Evolutionary conservation across 129 eudicot species (phyloP).

Genomic region (Ambrosia artemisiifolia): DNA sequence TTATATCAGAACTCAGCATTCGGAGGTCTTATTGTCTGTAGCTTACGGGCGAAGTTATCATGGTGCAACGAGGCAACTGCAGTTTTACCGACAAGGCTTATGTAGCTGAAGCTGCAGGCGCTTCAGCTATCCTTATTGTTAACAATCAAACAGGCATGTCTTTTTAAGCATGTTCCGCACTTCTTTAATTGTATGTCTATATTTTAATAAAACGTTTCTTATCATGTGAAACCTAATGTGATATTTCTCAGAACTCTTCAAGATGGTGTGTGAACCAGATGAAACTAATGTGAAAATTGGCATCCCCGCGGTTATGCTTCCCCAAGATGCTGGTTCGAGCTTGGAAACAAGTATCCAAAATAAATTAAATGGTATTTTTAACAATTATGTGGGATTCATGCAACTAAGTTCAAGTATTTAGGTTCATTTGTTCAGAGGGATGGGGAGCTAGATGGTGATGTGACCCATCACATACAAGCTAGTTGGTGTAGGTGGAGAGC

Average conservation of each 20-base stretch:
- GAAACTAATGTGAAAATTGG: conserved; percentile 53
- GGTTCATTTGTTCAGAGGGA: too few relatives aligned
- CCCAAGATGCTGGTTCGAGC: conserved; percentile 85
- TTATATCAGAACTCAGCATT: conserved; percentile 40
- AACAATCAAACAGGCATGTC: conserved; percentile 70
- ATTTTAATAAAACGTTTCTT: background rate
- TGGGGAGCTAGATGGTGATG: too few relatives aligned
- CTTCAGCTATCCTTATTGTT: conserved; percentile 84
- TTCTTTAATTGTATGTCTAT: background rate
- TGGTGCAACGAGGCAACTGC: conserved; percentile 98
- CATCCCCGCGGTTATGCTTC: conserved; percentile 97
- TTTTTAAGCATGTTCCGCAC: conserved; percentile 6
- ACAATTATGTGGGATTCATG: conserved; percentile 4
- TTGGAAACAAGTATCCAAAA: conserved; percentile 47
- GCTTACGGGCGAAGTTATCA: conserved; percentile 95
- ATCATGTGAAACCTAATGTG: conserved; percentile 16
- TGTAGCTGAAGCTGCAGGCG: conserved; percentile 98
- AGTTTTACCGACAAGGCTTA: conserved; percentile 88
- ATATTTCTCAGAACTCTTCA: conserved; percentile 72
- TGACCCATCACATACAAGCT: too few relatives aligned
- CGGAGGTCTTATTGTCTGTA: conserved; percentile 44
- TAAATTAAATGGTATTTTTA: conserved; percentile 55
- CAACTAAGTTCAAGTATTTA: too few relatives aligned
- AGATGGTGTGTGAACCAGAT: conserved; percentile 92
- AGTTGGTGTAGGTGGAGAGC: too few relatives aligned